phyloP scores from a whole-genome alignment of 257 asterid genomes.

The Cynanchum wilfordii region DNA sequence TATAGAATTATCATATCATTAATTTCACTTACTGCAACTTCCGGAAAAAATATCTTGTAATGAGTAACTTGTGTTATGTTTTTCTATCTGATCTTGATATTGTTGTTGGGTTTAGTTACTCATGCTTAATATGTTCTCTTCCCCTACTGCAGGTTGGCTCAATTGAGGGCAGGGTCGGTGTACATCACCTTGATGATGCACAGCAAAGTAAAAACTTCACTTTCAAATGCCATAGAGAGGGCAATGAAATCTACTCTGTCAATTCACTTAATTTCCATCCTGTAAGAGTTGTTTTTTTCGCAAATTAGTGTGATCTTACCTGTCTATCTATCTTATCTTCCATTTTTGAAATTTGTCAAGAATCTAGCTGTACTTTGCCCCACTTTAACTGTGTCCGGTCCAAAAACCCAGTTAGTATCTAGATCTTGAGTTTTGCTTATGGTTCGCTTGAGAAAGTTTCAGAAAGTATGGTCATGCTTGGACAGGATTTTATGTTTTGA shows the following conservation, averaged over 20 bases:
- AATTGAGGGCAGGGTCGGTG: conserved; percentile 97
- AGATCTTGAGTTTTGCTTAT: background rate
- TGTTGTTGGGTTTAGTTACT: background rate
- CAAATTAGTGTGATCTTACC: background rate
- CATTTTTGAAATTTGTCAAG: background rate
- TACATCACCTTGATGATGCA: conserved; percentile 87
- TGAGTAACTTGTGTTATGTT: background rate
- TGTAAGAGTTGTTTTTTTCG: conserved; percentile 44
- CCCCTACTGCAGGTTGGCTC: conserved; percentile 73
- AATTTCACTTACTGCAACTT: background rate
- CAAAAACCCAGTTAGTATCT: background rate
- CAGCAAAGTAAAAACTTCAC: conserved; percentile 81
- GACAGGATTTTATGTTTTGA: background rate
- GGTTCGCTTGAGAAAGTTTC: background rate
- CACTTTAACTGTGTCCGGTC: background rate
- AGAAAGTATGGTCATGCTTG: background rate
- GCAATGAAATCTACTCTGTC: conserved; percentile 80
- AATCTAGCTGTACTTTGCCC: background rate
- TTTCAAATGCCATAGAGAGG: conserved; percentile 98
- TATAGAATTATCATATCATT: background rate
- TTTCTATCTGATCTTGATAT: background rate
- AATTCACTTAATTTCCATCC: conserved; percentile 91
- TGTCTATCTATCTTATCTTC: background rate
- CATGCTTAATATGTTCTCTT: background rate
- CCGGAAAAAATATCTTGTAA: background rate